Conservation (phyloP, 2,329 filamentous ascomycete species). For the Sarocladium strictum region DNA sequence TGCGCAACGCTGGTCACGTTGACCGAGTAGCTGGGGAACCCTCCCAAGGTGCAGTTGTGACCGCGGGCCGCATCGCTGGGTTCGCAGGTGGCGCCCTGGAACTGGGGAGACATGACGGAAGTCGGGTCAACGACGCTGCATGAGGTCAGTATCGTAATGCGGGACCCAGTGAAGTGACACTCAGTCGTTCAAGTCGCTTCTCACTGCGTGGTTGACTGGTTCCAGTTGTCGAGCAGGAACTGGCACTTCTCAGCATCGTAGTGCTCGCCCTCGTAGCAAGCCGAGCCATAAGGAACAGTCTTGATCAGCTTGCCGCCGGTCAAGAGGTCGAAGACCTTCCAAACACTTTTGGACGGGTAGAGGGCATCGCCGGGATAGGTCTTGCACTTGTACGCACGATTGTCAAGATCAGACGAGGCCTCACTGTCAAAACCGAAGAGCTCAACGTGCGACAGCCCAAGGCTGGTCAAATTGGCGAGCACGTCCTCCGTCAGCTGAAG, state of each 20-base stretch:
- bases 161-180: neutral
- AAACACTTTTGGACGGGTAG: slow-evolving; percentile 21
- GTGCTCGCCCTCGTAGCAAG: slow-evolving; percentile 24
- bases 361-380: slow-evolving; percentile 21
- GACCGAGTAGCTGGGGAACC: slow-evolving; percentile 35
- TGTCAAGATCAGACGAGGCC: slow-evolving; percentile 11
- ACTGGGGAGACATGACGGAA: slow-evolving; percentile 34
- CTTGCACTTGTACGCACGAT: slow-evolving; percentile 18
- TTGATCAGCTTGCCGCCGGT: slow-evolving; percentile 24
- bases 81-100: slow-evolving; percentile 30
- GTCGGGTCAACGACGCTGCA: slow-evolving; percentile 29
- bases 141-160: neutral
- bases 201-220: slow-evolving; percentile 11
- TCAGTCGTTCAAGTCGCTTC: too few relatives aligned
- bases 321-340: slow-evolving; percentile 28
- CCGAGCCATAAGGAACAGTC: slow-evolving; percentile 25
- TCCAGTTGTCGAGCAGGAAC: slow-evolving; percentile 19
- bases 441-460: slow-evolving; percentile 22
- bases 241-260: slow-evolving; percentile 21
- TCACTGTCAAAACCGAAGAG: slow-evolving; percentile 26
- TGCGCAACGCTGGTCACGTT: slow-evolving; percentile 34
- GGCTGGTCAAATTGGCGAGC: slow-evolving; percentile 23
- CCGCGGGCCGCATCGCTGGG: slow-evolving; percentile 21
- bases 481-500: slow-evolving; percentile 29
- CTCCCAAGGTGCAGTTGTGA: slow-evolving; percentile 31